phyloP scores from a whole-genome alignment of 306 rosid genomes.

The Rubus parviflorus region DNA sequence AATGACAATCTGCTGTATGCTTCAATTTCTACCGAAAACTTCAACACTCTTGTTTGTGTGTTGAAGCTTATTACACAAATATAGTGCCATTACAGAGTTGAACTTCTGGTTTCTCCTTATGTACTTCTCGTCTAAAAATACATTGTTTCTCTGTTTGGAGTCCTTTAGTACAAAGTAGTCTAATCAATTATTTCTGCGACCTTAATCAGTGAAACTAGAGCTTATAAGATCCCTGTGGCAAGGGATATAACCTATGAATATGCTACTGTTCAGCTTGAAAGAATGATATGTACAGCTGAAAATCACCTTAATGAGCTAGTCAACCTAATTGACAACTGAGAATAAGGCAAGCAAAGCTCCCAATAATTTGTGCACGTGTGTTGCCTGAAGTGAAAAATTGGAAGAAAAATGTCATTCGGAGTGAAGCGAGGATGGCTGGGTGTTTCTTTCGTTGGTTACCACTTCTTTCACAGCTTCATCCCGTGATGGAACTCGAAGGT shows the following conservation, averaged over 20 bases:
- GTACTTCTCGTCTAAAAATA: conserved; percentile 28
- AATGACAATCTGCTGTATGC: conserved; percentile 27
- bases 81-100: conserved; percentile 24
- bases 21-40: background rate
- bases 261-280: conserved; percentile 41
- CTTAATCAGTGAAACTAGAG: conserved; percentile 25
- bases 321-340: conserved; percentile 20
- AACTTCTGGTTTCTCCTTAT: conserved; percentile 19
- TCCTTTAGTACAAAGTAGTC: conserved; percentile 6
- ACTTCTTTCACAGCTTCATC: conserved; percentile 63
- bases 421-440: conserved; percentile 46
- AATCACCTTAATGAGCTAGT: conserved; percentile 10
- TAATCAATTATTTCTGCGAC: conserved; percentile 24
- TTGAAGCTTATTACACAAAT: conserved; percentile 18
- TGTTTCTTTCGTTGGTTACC: conserved; percentile 48
- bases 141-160: conserved; percentile 1
- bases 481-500: conserved; percentile 79
- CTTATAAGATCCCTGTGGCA: conserved; percentile 10
- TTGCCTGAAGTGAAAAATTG: background rate
- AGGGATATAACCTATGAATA: conserved; percentile 26
- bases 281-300: conserved; percentile 54
- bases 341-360: conserved; percentile 29
- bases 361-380: conserved; percentile 19
- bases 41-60: background rate
- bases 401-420: conserved; percentile 23